Evolutionary conservation across 2,329 filamentous ascomycete species (phyloP), one percentile per base, ranked within the genome.

Genomic region (Sporothrix luriei): DNA sequence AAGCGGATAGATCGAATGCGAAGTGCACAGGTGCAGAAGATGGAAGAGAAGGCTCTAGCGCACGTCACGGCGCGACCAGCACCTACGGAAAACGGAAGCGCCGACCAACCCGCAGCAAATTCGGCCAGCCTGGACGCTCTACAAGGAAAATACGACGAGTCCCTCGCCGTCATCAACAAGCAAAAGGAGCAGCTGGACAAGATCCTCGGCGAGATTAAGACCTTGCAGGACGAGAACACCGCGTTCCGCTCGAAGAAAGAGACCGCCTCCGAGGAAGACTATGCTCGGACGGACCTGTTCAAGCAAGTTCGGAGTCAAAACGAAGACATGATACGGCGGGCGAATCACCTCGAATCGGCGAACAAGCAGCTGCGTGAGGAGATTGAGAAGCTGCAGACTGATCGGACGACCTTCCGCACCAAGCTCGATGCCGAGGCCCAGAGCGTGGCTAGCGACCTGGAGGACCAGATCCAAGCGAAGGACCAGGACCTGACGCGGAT

Each of bases 1-100:
- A 96, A 97, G 82, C 95, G 93, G 78, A 84, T 98, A 67, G 95
- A 99, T 78, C 88, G 95, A 55, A 88, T 91, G 29, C 94, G 92
- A 79, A 99, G 95, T 77, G 82, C 89, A 19, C 93, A 97, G 70
- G 93, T 97, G 1, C 91, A 94, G 72, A 97, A 97, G 78, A 81
- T 99, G 71, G 95, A 98, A 78, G 91, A 93, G 75, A 92, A 97
- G 80, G 93, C 94, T 43, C 87, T 94, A 66, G 86, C 91, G 70
- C 90, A 90, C 70, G 87, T 86, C 16, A 81, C 85, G 7, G 83
- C 81, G 76, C 77, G 79, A 5, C 77, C 84, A 76, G 79, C 76
- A 26, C 38, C 70, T 14, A 81, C 84, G 26, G 80, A 86, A 71
- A 88, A 89, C 73, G 88, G 88, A 38, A 55, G 82, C 29, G 16